Evolutionary conservation across 2,329 filamentous ascomycete genomes (phyloP), one percentile per base, ranked within the genome.

Genomic region (Beauveria sp.): DNA sequence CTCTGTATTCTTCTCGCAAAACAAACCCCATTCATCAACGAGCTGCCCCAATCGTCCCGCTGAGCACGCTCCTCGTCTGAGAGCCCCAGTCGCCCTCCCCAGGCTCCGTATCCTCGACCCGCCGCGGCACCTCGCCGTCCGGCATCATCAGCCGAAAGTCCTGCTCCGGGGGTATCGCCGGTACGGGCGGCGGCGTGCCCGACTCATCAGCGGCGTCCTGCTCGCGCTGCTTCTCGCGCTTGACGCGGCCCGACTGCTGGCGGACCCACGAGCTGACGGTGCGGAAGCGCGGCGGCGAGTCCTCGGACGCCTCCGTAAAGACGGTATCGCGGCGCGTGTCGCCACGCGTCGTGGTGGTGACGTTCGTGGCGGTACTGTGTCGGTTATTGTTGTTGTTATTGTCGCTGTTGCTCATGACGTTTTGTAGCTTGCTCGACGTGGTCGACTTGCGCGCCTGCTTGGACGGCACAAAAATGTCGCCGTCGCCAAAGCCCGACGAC

Each of bases 401-500:
- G 20, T 58, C 55, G 28, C n/a, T 30, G 14, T 4, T 24, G 30
- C 10, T 46, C 28, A 34, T 58, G 30, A 38, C 30, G 30, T 49
- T 49, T 10, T 58, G 30, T 28, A 49, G 30, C 43, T 43, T 60
- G 53, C 24, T 47, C 22, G 47, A 22, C 53, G 64, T 47, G 60
- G 66, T 52, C 4, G 57, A 60, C 49, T 60, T 60, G 57, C 57
- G 57, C 1, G 26, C 14, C 55, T 58, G 68, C 60, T 61, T 72
- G 65, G 71, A 72, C 6, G 77, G 76, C 28, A 81, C 70, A 38
- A 83, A 77, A 30, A 86, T 83, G 50, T 86, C 81, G 26, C 79
- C 82, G 66, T 87, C 84, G 20, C 85, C 85, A 64, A 87, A 87
- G 7, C 84, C 85, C 0, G 85, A 87, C 0, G 85, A 87, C 4